Conservation (phyloP, 1,284 basidiomycete species). For the Microbotryum silenes-acaulis region DNA sequence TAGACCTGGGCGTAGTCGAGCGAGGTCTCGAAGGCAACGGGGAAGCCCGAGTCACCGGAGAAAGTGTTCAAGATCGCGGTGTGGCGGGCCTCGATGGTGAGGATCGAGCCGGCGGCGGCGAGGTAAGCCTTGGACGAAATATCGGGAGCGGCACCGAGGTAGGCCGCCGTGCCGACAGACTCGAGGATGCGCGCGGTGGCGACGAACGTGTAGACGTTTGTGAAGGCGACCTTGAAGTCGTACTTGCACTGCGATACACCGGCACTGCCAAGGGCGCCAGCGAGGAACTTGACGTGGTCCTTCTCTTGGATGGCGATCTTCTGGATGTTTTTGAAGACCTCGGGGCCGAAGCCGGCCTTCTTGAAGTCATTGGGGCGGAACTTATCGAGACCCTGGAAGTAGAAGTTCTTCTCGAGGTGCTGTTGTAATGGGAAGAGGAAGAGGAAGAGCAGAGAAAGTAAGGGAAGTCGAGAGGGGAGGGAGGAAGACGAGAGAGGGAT, state of each 20-base stretch:
- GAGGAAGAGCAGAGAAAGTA: background rate
- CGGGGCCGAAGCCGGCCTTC: conserved; percentile 55
- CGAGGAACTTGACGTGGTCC: conserved; percentile 45
- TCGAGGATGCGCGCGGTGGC: conserved; percentile 66
- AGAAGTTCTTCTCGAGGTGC: conserved; percentile 62
- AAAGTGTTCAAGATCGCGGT: conserved; percentile 43
- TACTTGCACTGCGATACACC: conserved; percentile 58
- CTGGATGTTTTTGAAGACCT: conserved; percentile 55
- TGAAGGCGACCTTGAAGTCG: conserved; percentile 58
- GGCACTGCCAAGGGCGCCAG: conserved; percentile 48
- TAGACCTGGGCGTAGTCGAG: conserved; percentile 36
- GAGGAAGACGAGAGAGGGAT: background rate
- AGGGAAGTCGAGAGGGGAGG: background rate
- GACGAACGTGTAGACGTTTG: conserved; percentile 62
- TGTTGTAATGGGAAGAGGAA: conserved; percentile 40
- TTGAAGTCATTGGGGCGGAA: conserved; percentile 61
- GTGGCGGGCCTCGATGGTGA: conserved; percentile 49
- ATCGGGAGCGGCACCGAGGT: conserved; percentile 57
- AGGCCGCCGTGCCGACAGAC: conserved; percentile 61
- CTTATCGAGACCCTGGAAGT: conserved; percentile 56
- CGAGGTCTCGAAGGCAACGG: conserved; percentile 28
- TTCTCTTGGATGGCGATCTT: conserved; percentile 18
- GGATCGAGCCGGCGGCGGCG: conserved; percentile 36
- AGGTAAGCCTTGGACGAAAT: conserved; percentile 27
- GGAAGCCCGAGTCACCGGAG: conserved; percentile 16